phyloP scores from a whole-genome alignment of 495 filamentous ascomycete genomes.

The Aspergillus mulundensis region DNA sequence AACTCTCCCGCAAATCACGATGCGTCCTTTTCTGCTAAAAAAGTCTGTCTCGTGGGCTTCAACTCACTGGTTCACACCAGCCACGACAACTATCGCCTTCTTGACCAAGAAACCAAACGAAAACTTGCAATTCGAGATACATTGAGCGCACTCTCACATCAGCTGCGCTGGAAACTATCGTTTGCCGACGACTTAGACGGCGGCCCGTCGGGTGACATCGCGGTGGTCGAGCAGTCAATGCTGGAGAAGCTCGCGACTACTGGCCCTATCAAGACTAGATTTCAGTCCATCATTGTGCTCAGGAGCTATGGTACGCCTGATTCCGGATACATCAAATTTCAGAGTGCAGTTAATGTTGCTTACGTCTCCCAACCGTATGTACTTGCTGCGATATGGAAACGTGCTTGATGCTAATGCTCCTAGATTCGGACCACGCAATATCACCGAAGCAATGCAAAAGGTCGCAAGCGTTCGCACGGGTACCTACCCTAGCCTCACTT shows the following conservation, averaged over 20 bases:
- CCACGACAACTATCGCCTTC: constrained; percentile 22
- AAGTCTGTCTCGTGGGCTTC: constrained; percentile 30
- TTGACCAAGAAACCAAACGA: constrained; percentile 29
- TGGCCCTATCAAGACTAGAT: constrained; percentile 12
- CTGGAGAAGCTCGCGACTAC: constrained; percentile 13
- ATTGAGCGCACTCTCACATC: constrained; percentile 27
- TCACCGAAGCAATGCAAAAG: constrained; percentile 23
- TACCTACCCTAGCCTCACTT: not conserved
- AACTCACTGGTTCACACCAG: constrained; percentile 28
- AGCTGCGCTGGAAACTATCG: constrained; percentile 27
- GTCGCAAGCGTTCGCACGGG: constrained; percentile 11
- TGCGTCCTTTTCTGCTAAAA: not conserved
- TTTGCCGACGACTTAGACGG: constrained; percentile 27
- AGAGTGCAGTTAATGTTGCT: constrained; percentile 16
- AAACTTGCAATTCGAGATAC: constrained; percentile 32
- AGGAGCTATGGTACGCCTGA: constrained; percentile 17
- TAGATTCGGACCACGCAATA: constrained; percentile 33
- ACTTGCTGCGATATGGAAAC: not conserved
- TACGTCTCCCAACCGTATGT: constrained; percentile 35
- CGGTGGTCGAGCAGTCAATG: constrained; percentile 27
- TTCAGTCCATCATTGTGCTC: constrained; percentile 30
- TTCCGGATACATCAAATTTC: constrained; percentile 2
- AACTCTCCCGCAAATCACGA: not conserved
- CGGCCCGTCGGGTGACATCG: constrained; percentile 25
- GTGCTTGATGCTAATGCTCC: constrained; percentile 8